These are phyloP conservation scores for Thelephora ganbajun DNA, from an alignment of 768 basidiomycete species.

Conservation along the genomic window DNA sequence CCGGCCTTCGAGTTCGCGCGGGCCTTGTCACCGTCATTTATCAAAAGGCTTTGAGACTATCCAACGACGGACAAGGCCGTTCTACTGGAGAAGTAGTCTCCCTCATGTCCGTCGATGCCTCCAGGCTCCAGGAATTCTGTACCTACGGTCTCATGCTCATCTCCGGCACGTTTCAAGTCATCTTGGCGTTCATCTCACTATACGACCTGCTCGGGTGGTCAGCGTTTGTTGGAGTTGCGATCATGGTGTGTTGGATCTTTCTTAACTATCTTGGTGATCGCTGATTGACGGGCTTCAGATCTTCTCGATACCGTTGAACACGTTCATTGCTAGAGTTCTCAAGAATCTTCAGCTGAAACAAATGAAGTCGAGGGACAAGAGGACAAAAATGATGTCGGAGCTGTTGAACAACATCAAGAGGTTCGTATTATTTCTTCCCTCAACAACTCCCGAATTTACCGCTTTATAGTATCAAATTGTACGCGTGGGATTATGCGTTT, in stretches of 20 bases:
- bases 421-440: slow-evolving; percentile 19
- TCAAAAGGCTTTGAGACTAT: slow-evolving; percentile 72
- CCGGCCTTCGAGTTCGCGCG: slow-evolving; percentile 88
- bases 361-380: slow-evolving; percentile 86
- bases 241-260: slow-evolving; percentile 34
- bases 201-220: slow-evolving; percentile 88
- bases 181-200: slow-evolving; percentile 78
- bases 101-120: slow-evolving; percentile 80
- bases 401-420: slow-evolving; percentile 86
- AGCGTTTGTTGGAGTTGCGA: slow-evolving; percentile 76
- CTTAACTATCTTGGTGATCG: background rate
- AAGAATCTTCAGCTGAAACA: slow-evolving; percentile 75
- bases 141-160: slow-evolving; percentile 74
- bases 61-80: slow-evolving; percentile 71
- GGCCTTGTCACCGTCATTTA: slow-evolving; percentile 82
- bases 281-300: slow-evolving; percentile 15
- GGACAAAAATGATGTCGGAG: slow-evolving; percentile 84
- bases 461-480: slow-evolving; percentile 69
- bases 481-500: slow-evolving; percentile 93
- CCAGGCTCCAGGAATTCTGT: slow-evolving; percentile 66
- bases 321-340: slow-evolving; percentile 50
- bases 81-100: slow-evolving; percentile 91
- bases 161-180: slow-evolving; percentile 81
- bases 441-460: no score
- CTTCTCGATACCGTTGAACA: slow-evolving; percentile 66